Percentiles rank a stretch among this genome's conserved stretches.
Conservation (phyloP, 23 red algal species). For the Gracilaria vermiculophylla region DNA sequence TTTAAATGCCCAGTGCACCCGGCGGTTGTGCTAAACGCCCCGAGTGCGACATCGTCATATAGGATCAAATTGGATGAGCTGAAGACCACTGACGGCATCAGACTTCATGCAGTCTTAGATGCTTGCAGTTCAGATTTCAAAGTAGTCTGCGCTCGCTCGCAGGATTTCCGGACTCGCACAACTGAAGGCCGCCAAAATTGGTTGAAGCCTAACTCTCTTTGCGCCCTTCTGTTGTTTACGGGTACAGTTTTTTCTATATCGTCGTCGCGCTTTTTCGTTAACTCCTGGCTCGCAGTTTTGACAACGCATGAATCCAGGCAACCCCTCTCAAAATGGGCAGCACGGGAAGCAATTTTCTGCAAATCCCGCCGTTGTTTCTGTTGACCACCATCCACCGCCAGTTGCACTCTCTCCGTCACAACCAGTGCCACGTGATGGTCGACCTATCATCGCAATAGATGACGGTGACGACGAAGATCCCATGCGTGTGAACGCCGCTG, state of each 20-base stretch:
- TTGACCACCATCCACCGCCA: background rate
- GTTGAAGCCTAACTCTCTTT: background rate
- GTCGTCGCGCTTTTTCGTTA: background rate
- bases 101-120: too few relatives aligned
- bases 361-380: background rate
- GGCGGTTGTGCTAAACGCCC: too few relatives aligned
- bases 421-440: background rate
- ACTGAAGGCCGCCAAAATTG: background rate
- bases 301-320: background rate
- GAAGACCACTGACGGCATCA: too few relatives aligned
- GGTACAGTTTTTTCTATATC: too few relatives aligned
- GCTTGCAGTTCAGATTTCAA: background rate
- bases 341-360: background rate
- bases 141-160: background rate
- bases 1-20: background rate
- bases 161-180: background rate
- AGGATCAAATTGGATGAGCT: too few relatives aligned
- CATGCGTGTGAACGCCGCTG: background rate
- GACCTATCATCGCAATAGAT: background rate
- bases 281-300: background rate
- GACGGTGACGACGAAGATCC: constrained; percentile 21
- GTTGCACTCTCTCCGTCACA: background rate
- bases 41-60: too few relatives aligned
- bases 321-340: background rate
- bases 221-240: too few relatives aligned